A percentile compares a stretch with the other conserved stretches of the same genome.
phyloP scores from a whole-genome alignment of 1,139 yeast species.

The Kodamaea sp. region DNA sequence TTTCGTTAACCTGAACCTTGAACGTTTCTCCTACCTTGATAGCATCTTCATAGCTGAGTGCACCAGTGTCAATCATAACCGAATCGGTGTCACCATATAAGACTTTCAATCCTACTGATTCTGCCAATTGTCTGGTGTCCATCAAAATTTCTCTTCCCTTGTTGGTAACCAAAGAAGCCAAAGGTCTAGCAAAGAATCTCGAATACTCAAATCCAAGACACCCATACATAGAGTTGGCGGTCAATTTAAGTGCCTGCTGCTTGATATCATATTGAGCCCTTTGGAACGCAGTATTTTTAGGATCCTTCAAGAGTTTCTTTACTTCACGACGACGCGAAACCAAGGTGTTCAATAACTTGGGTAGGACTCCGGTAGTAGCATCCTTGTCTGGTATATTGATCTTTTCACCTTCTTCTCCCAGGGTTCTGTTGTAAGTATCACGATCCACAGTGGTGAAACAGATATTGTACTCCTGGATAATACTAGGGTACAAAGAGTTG shows the following conservation, averaged over 20 bases:
- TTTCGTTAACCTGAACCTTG: conserved; percentile 81
- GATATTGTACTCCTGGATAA: conserved; percentile 94
- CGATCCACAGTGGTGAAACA: conserved; percentile 95
- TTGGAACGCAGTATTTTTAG: conserved; percentile 62
- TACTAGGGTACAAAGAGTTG: conserved; percentile 95
- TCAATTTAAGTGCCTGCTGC: conserved; percentile 92
- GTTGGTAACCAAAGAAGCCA: conserved; percentile 93
- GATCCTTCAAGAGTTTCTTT: conserved; percentile 78
- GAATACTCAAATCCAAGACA: conserved; percentile 93
- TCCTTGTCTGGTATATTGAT: conserved; percentile 65
- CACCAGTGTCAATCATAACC: conserved; percentile 96
- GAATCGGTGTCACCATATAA: conserved; percentile 99
- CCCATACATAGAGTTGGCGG: conserved; percentile 99
- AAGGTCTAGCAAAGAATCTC: conserved; percentile 92
- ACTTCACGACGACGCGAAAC: conserved; percentile 94
- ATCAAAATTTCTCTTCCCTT: conserved; percentile 95
- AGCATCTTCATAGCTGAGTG: conserved; percentile 69
- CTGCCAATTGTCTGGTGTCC: conserved; percentile 93
- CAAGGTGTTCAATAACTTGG: conserved; percentile 76
- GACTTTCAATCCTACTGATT: conserved; percentile 76
- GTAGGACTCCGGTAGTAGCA: conserved; percentile 76
- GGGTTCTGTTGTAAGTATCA: conserved; percentile 46
- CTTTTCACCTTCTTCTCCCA: conserved; percentile 62
- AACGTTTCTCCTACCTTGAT: conserved; percentile 81
- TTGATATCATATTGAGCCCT: conserved; percentile 87